Evolutionary conservation across 139 green algal species (phyloP), one percentile per base, ranked within the genome.

Genomic region (Mesostigma viride): DNA sequence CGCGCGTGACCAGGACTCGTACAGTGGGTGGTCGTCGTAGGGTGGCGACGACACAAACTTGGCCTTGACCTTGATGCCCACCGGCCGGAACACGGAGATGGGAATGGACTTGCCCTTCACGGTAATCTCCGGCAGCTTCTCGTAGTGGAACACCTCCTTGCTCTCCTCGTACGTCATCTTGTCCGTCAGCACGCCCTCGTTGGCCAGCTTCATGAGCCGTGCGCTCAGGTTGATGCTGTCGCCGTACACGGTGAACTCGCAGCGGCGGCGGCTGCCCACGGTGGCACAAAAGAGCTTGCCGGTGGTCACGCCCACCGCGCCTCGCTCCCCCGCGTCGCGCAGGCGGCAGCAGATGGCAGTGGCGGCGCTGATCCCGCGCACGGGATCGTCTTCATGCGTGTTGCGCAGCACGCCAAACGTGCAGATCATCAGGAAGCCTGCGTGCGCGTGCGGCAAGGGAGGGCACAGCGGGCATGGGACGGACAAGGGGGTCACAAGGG

Each of bases 201-300:
- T 60, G 14, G 35, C 35, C 6, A 65, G 68, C 62, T 64, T 65
- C 35, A 65, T 65, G 4, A 64, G 46, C 8, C 35, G 34, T n/a
- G 35, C 62, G 8, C 62, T 69, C 26, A 94, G 69, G 74, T 94
- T 94, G 76, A 94, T 91, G 24, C 85, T 76, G 58, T 94, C 81
- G 3, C 85, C 88, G 71, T 89, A 92, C 27, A 94, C 77, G 1
- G 87, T 94, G 81, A 93, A 95, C 74, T 94, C 87, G 2, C 77
- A 73, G 14, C 87, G 73, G 51, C 83, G 75, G 68, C 74, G 68
- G n/a, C 79, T 83, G 27, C 88, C 88, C 22, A 95, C 84, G 58
- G 79, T 84, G 24, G 81, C 85, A 63, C 84, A 92, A 45, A 95
- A 79, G 45, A 92, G 70, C 67, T 90, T 73, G 1, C 88, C 88